Conservation (phyloP, 768 basidiomycete genomes). For the Calocera viscosa region DNA sequence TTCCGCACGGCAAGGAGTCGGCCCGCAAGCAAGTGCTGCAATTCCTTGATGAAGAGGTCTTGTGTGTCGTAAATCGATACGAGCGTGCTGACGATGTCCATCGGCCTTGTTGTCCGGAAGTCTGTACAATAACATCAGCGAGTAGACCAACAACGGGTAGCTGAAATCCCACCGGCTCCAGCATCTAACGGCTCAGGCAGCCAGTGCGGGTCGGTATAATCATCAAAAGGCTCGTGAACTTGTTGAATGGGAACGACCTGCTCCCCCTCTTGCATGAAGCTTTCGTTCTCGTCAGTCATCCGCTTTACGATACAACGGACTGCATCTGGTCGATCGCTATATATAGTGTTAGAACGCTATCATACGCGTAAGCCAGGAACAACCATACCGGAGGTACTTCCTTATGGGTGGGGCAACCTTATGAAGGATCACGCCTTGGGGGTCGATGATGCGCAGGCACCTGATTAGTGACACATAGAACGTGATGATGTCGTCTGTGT, state of each 20-base stretch:
- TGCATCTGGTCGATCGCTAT: constrained; percentile 77
- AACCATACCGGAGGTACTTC: constrained; percentile 61
- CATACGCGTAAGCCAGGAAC: background rate
- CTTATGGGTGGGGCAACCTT: constrained; percentile 90
- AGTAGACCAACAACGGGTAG: too few species aligned
- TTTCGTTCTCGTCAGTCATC: constrained; percentile 76
- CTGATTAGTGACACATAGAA: constrained; percentile 90
- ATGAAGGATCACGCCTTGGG: constrained; percentile 81
- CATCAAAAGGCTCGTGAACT: constrained; percentile 51
- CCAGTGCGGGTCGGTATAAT: constrained; percentile 87
- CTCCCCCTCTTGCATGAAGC: constrained; percentile 17
- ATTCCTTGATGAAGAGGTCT: constrained; percentile 89
- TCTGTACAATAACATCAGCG: constrained; percentile 38
- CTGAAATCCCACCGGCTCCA: constrained; percentile 55
- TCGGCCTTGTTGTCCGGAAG: constrained; percentile 80
- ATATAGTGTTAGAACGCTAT: background rate
- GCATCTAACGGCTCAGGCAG: constrained; percentile 94
- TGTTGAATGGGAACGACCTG: constrained; percentile 47
- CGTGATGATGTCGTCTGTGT: constrained; percentile 76
- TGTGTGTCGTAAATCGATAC: constrained; percentile 97
- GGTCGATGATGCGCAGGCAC: constrained; percentile 80
- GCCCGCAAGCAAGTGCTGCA: constrained; percentile 84
- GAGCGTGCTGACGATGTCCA: constrained; percentile 89
- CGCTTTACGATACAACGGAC: constrained; percentile 85
- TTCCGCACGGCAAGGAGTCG: constrained; percentile 68